phyloP scores from a whole-genome alignment of 1,284 basidiomycete genomes.

The Cutaneotrichosporon spelunceum region DNA sequence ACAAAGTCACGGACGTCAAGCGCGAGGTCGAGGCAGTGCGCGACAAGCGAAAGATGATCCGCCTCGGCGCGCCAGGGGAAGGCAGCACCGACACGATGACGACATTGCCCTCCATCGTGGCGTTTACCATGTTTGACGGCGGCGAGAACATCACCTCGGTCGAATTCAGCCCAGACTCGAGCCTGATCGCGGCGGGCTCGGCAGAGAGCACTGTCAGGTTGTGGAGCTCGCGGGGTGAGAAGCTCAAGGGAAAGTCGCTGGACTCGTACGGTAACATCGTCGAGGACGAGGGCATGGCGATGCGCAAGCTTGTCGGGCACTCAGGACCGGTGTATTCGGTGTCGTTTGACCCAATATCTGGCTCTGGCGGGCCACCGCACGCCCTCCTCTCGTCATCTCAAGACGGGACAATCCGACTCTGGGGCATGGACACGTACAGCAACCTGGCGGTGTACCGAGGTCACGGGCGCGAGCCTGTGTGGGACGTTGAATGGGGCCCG shows the following conservation, averaged over 20 bases:
- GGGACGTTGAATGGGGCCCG: conserved; percentile 98
- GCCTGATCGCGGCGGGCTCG: conserved; percentile 94
- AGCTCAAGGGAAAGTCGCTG: conserved; percentile 63
- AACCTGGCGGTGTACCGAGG: conserved; percentile 93
- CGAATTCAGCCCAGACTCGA: conserved; percentile 85
- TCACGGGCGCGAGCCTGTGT: conserved; percentile 88
- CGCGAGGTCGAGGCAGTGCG: conserved; percentile 86
- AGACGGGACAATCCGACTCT: conserved; percentile 84
- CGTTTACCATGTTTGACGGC: conserved; percentile 87
- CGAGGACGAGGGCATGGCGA: conserved; percentile 73
- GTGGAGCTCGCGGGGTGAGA: conserved; percentile 94
- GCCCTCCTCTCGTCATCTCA: conserved; percentile 91
- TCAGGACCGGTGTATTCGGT: conserved; percentile 94
- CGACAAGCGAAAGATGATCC: conserved; percentile 85
- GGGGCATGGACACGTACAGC: conserved; percentile 93
- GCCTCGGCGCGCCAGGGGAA: conserved; percentile 62
- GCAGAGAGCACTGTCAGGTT: conserved; percentile 91
- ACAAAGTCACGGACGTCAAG: conserved; percentile 83
- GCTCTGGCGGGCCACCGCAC: conserved; percentile 78
- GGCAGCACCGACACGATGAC: conserved; percentile 25
- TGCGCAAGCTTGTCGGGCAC: conserved; percentile 92
- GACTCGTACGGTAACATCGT: conserved; percentile 35
- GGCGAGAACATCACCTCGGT: conserved; percentile 82
- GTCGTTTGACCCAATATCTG: conserved; percentile 85
- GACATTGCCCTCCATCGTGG: conserved; percentile 77